Conservation (phyloP, 176 grass and related monocot genomes). For the Rhynchospora breviuscula region DNA sequence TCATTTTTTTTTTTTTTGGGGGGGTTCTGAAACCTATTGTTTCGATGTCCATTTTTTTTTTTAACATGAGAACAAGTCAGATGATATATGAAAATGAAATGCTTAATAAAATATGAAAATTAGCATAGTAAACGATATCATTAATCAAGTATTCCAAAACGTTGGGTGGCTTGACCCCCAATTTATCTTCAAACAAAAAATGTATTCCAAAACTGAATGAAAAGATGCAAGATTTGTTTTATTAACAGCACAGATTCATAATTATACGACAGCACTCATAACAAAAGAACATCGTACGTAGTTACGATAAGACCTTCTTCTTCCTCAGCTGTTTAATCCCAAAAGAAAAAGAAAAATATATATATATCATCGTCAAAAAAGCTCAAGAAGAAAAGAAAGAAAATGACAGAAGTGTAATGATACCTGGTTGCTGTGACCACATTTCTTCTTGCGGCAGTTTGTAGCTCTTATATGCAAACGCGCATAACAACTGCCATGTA, state of each 20-base stretch:
- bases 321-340: not conserved
- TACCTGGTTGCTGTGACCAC: conserved; percentile 13
- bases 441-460: conserved; percentile 27
- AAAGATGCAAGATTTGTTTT: too few species aligned
- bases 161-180: too few species aligned
- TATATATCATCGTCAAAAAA: not conserved
- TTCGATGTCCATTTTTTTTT: too few species aligned
- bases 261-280: not conserved
- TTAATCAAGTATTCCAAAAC: too few species aligned
- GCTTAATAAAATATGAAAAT: too few species aligned
- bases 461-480: not conserved
- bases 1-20: too few species aligned
- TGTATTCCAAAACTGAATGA: too few species aligned
- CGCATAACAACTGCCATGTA: not conserved
- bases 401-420: not conserved
- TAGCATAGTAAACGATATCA: too few species aligned
- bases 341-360: not conserved
- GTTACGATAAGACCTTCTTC: not conserved
- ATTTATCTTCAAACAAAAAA: too few species aligned
- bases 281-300: not conserved
- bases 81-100: too few species aligned
- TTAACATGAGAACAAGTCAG: too few species aligned
- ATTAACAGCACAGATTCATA: not conserved
- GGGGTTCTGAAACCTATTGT: too few species aligned
- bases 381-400: not conserved